Evolutionary conservation across 257 asterid species (phyloP).

Genomic region (Fraxinus excelsior): DNA sequence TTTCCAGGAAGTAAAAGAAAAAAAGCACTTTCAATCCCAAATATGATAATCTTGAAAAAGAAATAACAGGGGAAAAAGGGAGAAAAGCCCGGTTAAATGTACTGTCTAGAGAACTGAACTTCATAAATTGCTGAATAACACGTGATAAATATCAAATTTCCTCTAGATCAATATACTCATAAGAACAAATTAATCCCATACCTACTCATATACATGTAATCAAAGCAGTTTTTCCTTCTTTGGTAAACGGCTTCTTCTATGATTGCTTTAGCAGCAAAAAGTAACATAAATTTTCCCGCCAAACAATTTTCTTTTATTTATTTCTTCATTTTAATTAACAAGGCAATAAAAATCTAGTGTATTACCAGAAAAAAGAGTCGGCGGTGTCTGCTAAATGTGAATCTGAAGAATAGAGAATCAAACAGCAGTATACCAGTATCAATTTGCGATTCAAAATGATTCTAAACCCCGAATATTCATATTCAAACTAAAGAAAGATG

Average conservation of each 20-base stretch:
- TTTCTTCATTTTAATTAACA: neutral
- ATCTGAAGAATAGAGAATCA: neutral
- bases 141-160: neutral
- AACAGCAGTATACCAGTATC: neutral
- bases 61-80: neutral
- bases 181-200: neutral
- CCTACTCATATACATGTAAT: neutral
- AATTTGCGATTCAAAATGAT: neutral
- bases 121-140: slow-evolving; percentile 3
- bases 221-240: neutral
- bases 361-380: slow-evolving; percentile 26
- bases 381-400: slow-evolving; percentile 15
- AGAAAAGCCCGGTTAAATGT: neutral
- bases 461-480: neutral
- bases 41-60: slow-evolving; percentile 4
- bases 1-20: neutral
- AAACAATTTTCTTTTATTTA: neutral
- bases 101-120: neutral
- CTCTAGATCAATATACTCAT: neutral
- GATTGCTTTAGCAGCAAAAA: neutral
- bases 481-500: neutral
- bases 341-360: slow-evolving; percentile 5
- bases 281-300: neutral
- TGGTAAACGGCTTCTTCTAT: neutral
- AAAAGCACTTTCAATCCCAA: neutral